Base-by-base conservation (phyloP, 2,329 filamentous ascomycete genomes). In the Pezicula neosporulosa region DNA sequence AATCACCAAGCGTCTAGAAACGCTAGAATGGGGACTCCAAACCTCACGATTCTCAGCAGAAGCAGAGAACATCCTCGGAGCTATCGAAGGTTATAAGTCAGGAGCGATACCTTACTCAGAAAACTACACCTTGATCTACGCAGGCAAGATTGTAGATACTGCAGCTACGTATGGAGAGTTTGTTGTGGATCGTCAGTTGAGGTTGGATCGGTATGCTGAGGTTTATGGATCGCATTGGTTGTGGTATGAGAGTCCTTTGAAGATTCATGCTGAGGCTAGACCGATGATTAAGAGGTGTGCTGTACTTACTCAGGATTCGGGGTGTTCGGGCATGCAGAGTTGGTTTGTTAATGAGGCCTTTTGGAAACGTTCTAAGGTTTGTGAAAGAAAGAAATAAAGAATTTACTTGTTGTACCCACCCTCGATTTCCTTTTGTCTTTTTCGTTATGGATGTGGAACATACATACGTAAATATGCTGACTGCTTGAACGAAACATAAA, bases 211-310 rank as follows among this genome's bases (percentile, higher is more conserved):
- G 2, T 77, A 76, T 49, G 59, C 45, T 35, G 60, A 56, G 4
- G 41, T 55, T 10, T 53, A 72, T 54, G 74, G 74, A 2, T 58
- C 64, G 1, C 72, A 72, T 8, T 76, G 71, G 70, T 65, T 77
- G 12, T 77, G 73, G 73, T 72, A 71, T 48, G 74, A 77, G 52
- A 68, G 70, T 3, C 73, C 74, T 0, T 61, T 77, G 2, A 56
- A 66, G 19, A 60, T 62, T 8, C 48, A 52, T 24, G 55, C 54
- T 7, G 48, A 57, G 19, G 33, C 37, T 8, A 28, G 15, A 33
- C 53, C 53, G 3, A 36, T 38, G 38, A 18, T 49, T 21, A 35
- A 21, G 8, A 15, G n/a, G 6, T 53, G 37, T 21, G 27, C 50
- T 16, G 39, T 19, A 10, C 48, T 56, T 3, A 10, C 41, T 24